These are phyloP conservation scores for Saccharomyces hybrid DNA, from an alignment of 1,139 yeast species.

Conservation along the genomic window DNA sequence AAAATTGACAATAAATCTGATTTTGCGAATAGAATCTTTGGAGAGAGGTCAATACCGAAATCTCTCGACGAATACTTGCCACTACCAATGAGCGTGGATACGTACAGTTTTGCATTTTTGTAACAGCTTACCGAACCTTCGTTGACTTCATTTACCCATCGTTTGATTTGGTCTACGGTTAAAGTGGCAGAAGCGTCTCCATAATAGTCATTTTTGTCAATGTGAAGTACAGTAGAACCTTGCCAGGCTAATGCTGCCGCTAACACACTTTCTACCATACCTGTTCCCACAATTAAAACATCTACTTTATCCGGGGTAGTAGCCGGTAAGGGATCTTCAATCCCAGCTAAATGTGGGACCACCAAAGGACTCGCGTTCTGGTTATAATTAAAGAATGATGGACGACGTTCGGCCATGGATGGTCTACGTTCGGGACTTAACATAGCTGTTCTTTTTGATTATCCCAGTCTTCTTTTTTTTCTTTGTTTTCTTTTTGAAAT, in stretches of 20 bases:
- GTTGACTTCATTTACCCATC: conserved; percentile 70
- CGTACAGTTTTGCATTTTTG: conserved; percentile 60
- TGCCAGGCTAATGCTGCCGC: conserved; percentile 97
- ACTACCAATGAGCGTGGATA: conserved; percentile 48
- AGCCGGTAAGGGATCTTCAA: conserved; percentile 55
- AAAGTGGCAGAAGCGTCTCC: conserved; percentile 85
- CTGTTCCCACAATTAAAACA: conserved; percentile 87
- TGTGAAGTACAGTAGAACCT: conserved; percentile 82
- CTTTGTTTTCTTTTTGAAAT: neutral
- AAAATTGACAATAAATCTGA: conserved; percentile 75
- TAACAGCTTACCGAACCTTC: conserved; percentile 37
- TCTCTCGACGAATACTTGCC: conserved; percentile 44
- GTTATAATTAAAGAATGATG: conserved; percentile 33
- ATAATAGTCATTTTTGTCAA: conserved; percentile 74
- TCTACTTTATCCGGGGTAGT: conserved; percentile 62
- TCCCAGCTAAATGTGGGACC: conserved; percentile 75
- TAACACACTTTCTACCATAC: conserved; percentile 75
- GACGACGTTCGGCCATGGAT: conserved; percentile 62
- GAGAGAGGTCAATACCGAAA: conserved; percentile 84
- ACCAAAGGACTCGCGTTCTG: conserved; percentile 49
- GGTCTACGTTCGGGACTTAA: conserved; percentile 41
- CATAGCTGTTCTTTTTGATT: conserved; percentile 10
- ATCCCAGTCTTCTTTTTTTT: neutral
- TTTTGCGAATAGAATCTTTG: conserved; percentile 79
- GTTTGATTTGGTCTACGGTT: conserved; percentile 73